phyloP scores from a whole-genome alignment of 2,329 filamentous ascomycete genomes.

The Hypocrella siamensis region DNA sequence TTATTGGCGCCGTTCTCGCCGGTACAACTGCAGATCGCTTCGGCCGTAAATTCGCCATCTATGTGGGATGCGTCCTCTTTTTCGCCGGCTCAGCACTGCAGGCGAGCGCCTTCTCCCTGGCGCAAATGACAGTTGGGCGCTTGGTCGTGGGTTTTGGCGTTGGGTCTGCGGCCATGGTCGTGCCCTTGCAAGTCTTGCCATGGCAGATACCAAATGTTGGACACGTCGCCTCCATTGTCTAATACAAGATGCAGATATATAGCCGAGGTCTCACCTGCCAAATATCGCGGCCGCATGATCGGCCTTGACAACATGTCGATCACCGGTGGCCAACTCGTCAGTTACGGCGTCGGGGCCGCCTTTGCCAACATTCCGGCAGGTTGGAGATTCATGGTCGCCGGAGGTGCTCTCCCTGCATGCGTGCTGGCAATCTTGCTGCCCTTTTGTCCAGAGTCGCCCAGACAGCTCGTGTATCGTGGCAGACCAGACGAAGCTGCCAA shows the following conservation, averaged over 20 bases:
- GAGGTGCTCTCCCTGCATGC: slow-evolving; percentile 30
- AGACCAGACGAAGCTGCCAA: slow-evolving; percentile 21
- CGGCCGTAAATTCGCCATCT: slow-evolving; percentile 12
- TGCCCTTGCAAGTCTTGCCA: slow-evolving; percentile 11
- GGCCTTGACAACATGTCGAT: slow-evolving; percentile 30
- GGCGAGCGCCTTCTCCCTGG: slow-evolving; percentile 10
- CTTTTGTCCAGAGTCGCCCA: slow-evolving; percentile 31
- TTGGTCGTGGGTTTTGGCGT: slow-evolving; percentile 32
- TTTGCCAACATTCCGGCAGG: slow-evolving; percentile 23
- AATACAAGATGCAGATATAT: slow-evolving; percentile 20
- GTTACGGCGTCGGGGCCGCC: slow-evolving; percentile 23
- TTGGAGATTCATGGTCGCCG: slow-evolving; percentile 34
- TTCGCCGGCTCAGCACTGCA: slow-evolving; percentile 11
- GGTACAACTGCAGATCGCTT: slow-evolving; percentile 11
- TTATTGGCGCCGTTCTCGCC: slow-evolving; percentile 13
- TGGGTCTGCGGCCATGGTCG: slow-evolving; percentile 30
- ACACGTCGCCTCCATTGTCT: not conserved
- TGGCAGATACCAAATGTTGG: not conserved
- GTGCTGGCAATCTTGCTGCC: slow-evolving; percentile 24
- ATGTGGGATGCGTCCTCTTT: slow-evolving; percentile 12
- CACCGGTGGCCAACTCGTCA: slow-evolving; percentile 23
- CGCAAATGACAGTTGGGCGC: slow-evolving; percentile 15
- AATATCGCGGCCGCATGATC: slow-evolving; percentile 31
- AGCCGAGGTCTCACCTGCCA: slow-evolving; percentile 31
- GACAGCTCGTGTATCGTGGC: slow-evolving; percentile 27